Evolutionary conservation across 768 basidiomycete species (phyloP).

Genomic region (Leccinum sublutescens): DNA sequence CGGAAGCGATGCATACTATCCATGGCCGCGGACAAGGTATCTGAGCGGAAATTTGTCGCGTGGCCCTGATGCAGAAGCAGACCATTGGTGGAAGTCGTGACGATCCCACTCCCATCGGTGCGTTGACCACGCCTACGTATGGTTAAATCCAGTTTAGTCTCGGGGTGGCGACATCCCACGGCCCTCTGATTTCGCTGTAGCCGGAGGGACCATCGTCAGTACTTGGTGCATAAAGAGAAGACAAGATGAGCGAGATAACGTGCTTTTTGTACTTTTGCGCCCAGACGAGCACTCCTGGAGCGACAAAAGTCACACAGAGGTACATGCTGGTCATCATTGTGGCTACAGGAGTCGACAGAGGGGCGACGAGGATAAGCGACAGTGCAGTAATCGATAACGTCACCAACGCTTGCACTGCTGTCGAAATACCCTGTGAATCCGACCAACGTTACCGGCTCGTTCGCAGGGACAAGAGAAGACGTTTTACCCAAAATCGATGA

Average conservation of each 20-base stretch:
- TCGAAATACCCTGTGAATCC: slow-evolving; percentile 45
- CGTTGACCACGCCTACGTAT: slow-evolving; percentile 23
- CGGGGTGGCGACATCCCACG: slow-evolving; percentile 88
- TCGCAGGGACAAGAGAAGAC: slow-evolving; percentile 12
- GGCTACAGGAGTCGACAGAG: slow-evolving; percentile 55
- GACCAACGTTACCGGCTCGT: slow-evolving; percentile 11
- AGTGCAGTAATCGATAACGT: slow-evolving; percentile 52
- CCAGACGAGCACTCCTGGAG: slow-evolving; percentile 76
- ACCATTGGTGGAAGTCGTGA: slow-evolving; percentile 25
- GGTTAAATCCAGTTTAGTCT: slow-evolving; percentile 48
- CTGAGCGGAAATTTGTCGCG: slow-evolving; percentile 26
- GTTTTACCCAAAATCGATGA: slow-evolving; percentile 63
- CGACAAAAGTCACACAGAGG: slow-evolving; percentile 62
- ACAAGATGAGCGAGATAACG: slow-evolving; percentile 28
- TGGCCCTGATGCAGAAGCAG: slow-evolving; percentile 14
- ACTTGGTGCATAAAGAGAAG: slow-evolving; percentile 9
- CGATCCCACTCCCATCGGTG: slow-evolving; percentile 29
- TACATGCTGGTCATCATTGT: slow-evolving; percentile 51
- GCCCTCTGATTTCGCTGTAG: slow-evolving; percentile 81
- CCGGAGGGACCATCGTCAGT: slow-evolving; percentile 9
- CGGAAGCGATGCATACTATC: slow-evolving; percentile 2
- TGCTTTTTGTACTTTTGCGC: slow-evolving; percentile 88
- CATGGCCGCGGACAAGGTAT: slow-evolving; percentile 27
- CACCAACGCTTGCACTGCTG: slow-evolving; percentile 44
- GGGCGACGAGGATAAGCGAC: slow-evolving; percentile 50